Evolutionary conservation across 352 stramenopile species (phyloP).

Genomic region (Aphanomyces euteiches): DNA sequence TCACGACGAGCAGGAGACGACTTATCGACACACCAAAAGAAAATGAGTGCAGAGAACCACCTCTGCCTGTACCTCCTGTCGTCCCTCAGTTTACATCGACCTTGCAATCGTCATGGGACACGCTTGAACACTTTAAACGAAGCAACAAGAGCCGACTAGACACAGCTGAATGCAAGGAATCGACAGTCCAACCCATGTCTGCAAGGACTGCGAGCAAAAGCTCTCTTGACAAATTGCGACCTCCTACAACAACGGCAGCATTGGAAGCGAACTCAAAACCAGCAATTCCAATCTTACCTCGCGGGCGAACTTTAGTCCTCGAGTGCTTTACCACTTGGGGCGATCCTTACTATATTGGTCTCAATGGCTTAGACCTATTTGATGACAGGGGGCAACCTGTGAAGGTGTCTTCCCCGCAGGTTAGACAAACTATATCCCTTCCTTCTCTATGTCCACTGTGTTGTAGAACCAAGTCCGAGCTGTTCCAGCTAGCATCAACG

Average conservation of each 20-base stretch:
- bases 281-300: slow-evolving; percentile 58
- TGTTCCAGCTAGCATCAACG: slow-evolving; percentile 80
- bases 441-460: not conserved
- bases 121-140: slow-evolving; percentile 77
- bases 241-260: not conserved
- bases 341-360: slow-evolving; percentile 84
- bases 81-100: not conserved
- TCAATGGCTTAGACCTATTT: slow-evolving; percentile 88
- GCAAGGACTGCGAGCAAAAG: slow-evolving; percentile 7
- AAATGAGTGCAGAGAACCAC: not conserved
- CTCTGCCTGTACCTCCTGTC: not conserved
- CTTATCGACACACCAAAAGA: too few relatives aligned
- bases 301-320: slow-evolving; percentile 53
- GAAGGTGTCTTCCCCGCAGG: slow-evolving; percentile 41
- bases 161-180: not conserved
- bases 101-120: slow-evolving; percentile 51
- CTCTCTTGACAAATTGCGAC: not conserved
- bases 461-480: slow-evolving; percentile 48
- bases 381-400: slow-evolving; percentile 61
- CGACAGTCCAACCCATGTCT: not conserved
- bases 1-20: too few relatives aligned
- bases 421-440: not conserved
- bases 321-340: slow-evolving; percentile 86
- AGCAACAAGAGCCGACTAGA: slow-evolving; percentile 57
- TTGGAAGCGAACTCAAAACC: not conserved